These are phyloP conservation scores for Phytopythium ostracodes DNA, from an alignment of 352 stramenopile genomes.

Conservation along the genomic window DNA sequence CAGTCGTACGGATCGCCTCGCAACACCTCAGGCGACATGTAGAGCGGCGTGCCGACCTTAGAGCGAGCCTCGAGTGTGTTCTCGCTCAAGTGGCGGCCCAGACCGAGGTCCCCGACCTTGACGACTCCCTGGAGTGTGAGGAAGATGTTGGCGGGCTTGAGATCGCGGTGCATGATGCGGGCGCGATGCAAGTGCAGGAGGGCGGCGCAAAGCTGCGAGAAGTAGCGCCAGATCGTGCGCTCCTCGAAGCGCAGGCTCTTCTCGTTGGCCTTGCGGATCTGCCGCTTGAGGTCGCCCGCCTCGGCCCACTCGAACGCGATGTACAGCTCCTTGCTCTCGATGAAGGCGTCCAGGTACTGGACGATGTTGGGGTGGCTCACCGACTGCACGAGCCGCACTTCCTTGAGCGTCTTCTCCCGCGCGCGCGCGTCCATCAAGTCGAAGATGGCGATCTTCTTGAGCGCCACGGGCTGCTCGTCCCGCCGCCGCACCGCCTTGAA, in stretches of 20 bases:
- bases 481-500: constrained; percentile 75
- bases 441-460: constrained; percentile 94
- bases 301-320: constrained; percentile 95
- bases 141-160: constrained; percentile 95
- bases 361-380: constrained; percentile 91
- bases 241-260: constrained; percentile 86
- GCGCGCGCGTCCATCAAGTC: constrained; percentile 88
- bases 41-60: constrained; percentile 93
- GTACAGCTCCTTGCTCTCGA: constrained; percentile 88
- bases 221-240: constrained; percentile 93
- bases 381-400: constrained; percentile 88
- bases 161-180: constrained; percentile 93
- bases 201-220: constrained; percentile 84
- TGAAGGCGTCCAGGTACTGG: constrained; percentile 90
- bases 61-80: constrained; percentile 82
- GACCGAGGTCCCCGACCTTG: constrained; percentile 85
- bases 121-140: constrained; percentile 87
- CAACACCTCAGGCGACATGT: constrained; percentile 95
- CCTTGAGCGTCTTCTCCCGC: constrained; percentile 89
- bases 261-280: constrained; percentile 90
- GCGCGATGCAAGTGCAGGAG: constrained; percentile 85
- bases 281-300: constrained; percentile 91
- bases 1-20: constrained; percentile 92
- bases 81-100: constrained; percentile 75
- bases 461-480: constrained; percentile 76